Conservation (phyloP, 371 early-diverging fungal genomes). For the Mucor lusitanicus region DNA sequence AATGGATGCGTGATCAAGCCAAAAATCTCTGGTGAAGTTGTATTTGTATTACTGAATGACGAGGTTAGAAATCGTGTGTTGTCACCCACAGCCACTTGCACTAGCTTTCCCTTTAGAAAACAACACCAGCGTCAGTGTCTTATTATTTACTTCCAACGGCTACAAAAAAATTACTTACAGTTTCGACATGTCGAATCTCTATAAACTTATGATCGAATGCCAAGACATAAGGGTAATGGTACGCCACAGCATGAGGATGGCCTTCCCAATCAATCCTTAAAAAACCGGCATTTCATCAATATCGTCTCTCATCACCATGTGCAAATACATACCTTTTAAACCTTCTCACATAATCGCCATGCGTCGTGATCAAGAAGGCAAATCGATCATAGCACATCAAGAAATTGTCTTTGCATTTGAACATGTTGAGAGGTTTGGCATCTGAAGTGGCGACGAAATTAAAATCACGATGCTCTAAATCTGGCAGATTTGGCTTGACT, state of each 20-base stretch:
- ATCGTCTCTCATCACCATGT: neutral
- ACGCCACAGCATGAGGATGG: conserved; percentile 59
- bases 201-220: conserved; percentile 89
- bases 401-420: conserved; percentile 59
- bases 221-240: conserved; percentile 77
- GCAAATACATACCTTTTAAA: conserved; percentile 12
- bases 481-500: conserved; percentile 23
- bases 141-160: no score
- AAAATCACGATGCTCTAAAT: conserved; percentile 57
- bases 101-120: conserved; percentile 25
- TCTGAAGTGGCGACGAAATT: conserved; percentile 68
- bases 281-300: neutral
- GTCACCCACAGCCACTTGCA: conserved; percentile 35
- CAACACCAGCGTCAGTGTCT: neutral
- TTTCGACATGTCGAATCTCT: conserved; percentile 83
- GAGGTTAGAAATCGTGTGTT: conserved; percentile 25
- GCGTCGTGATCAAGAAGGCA: conserved; percentile 80
- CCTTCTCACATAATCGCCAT: conserved; percentile 52
- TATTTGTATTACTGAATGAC: conserved; percentile 14
- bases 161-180: conserved; percentile 63
- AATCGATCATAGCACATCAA: conserved; percentile 86
- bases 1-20: conserved; percentile 30
- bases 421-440: conserved; percentile 72
- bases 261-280: conserved; percentile 54
- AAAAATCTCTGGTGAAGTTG: conserved; percentile 30